Conservation (phyloP, 2,329 filamentous ascomycete genomes). For the Tolypocladium tundrense region DNA sequence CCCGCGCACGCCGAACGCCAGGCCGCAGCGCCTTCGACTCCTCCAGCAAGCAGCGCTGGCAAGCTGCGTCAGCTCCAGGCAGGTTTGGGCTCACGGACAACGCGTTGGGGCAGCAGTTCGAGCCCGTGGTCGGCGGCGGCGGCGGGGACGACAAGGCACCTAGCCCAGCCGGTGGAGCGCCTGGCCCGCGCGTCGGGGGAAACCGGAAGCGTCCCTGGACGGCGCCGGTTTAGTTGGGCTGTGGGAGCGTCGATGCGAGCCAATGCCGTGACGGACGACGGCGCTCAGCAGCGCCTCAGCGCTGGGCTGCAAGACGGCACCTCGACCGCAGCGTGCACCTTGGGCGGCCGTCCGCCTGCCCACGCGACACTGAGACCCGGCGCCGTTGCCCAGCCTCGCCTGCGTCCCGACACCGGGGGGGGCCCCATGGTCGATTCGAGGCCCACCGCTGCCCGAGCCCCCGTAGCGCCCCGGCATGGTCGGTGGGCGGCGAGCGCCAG, state of each 20-base stretch:
- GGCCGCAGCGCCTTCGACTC: background rate
- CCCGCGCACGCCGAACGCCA: background rate
- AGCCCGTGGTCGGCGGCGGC: background rate
- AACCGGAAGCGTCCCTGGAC: conserved; percentile 1
- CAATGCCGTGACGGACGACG: background rate
- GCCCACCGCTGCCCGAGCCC: background rate
- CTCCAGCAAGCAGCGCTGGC: too few relatives aligned
- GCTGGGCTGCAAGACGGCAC: background rate
- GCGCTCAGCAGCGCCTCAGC: background rate
- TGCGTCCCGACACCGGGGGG: background rate
- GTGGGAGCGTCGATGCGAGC: background rate
- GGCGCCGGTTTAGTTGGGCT: background rate
- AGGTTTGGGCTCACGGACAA: too few relatives aligned
- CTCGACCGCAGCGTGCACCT: background rate
- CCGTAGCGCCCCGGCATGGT: background rate
- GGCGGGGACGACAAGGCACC: background rate
- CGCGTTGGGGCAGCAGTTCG: background rate
- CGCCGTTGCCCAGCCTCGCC: too few relatives aligned
- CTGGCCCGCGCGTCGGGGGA: conserved; percentile 1
- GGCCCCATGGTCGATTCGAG: background rate
- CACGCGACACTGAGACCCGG: conserved; percentile 1
- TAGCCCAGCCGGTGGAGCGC: background rate
- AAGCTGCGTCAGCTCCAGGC: too few relatives aligned
- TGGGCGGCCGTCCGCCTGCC: background rate
- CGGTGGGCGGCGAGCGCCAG: background rate